These are phyloP conservation scores for Inosperma sp. DNA, from an alignment of 768 basidiomycete species.

Conservation along the genomic window DNA sequence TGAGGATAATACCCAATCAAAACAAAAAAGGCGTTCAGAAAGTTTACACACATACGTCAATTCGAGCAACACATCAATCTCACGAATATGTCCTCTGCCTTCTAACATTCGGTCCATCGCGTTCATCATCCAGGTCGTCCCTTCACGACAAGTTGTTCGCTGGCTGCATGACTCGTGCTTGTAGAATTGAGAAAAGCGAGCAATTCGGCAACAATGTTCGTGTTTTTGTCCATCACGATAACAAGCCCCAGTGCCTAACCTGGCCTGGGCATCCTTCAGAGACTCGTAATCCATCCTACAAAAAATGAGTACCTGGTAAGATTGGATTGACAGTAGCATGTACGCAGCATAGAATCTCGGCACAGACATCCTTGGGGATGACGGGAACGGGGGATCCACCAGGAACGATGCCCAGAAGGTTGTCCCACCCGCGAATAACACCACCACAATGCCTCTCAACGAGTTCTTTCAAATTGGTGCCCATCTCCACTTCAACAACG, in stretches of 20 bases:
- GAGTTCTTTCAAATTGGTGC: slow-evolving; percentile 88
- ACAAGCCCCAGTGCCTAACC: slow-evolving; percentile 97
- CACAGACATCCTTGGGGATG: slow-evolving; percentile 75
- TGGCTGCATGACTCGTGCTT: slow-evolving; percentile 99
- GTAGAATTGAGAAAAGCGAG: slow-evolving; percentile 95
- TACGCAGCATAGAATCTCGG: slow-evolving; percentile 75
- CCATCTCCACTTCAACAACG: slow-evolving; percentile 99
- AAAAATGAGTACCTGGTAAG: slow-evolving; percentile 9
- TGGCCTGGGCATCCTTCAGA: slow-evolving; percentile 92
- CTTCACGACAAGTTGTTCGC: slow-evolving; percentile 91
- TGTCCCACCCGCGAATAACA: slow-evolving; percentile 92
- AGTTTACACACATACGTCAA: slow-evolving; percentile 59
- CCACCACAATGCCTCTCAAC: slow-evolving; percentile 98
- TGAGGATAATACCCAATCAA: slow-evolving; percentile 23
- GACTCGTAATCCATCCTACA: slow-evolving; percentile 98
- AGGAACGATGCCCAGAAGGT: slow-evolving; percentile 93
- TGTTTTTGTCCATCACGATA: slow-evolving; percentile 98
- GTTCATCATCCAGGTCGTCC: slow-evolving; percentile 99
- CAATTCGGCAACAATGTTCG: slow-evolving; percentile 91
- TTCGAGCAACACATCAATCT: slow-evolving; percentile 98
- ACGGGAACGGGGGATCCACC: slow-evolving; percentile 95
- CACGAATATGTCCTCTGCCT: slow-evolving; percentile 84
- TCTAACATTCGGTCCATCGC: slow-evolving; percentile 98
- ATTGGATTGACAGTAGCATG: not conserved
- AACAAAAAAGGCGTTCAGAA: not conserved